phyloP scores from a whole-genome alignment of 805 yeast genomes.

The Ogataea minuta region DNA sequence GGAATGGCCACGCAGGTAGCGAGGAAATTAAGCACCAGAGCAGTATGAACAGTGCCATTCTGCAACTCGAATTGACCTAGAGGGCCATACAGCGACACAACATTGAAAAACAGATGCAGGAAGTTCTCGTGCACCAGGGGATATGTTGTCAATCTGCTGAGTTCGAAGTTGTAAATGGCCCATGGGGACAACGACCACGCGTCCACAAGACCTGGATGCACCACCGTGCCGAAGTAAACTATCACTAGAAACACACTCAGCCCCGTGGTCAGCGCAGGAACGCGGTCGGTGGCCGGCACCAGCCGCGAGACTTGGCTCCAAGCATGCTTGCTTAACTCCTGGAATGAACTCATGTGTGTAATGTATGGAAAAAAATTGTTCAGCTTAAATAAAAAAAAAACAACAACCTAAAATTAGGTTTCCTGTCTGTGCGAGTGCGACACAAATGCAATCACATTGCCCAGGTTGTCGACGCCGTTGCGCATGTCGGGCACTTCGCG shows the following conservation, averaged over 20 bases:
- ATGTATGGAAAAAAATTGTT: background rate
- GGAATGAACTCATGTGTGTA: constrained; percentile 6
- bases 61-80: constrained; percentile 62
- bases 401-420: background rate
- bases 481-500: constrained; percentile 36
- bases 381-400: background rate
- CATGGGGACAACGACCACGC: constrained; percentile 52
- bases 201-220: constrained; percentile 31
- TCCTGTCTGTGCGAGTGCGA: background rate
- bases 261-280: constrained; percentile 58
- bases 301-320: background rate
- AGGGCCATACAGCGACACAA: constrained; percentile 55
- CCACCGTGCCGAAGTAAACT: constrained; percentile 39
- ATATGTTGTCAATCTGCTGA: constrained; percentile 63
- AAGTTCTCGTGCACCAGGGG: constrained; percentile 65
- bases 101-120: constrained; percentile 61
- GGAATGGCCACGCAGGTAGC: constrained; percentile 69
- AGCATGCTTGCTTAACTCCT: background rate
- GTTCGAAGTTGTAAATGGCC: constrained; percentile 47
- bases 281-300: constrained; percentile 8
- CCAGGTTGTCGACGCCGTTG: constrained; percentile 36
- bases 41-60: constrained; percentile 86
- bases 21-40: constrained; percentile 68
- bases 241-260: constrained; percentile 51
- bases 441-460: constrained; percentile 22